Evolutionary conservation across 306 rosid species (phyloP).

Genomic region (Fragaria ananassa): DNA sequence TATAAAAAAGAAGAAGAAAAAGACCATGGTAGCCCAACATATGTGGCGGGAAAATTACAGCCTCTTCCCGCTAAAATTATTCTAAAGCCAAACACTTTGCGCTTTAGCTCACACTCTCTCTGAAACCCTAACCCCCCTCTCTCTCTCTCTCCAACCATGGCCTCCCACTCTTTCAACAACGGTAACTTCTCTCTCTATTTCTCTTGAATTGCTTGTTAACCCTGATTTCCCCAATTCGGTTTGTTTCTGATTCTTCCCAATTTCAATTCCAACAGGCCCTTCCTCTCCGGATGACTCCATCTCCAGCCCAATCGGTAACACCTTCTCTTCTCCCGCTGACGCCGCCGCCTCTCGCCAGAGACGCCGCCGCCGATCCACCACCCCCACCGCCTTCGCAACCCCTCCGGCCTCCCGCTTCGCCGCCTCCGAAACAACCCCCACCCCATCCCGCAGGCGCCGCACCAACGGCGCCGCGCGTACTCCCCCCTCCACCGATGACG

Average conservation of each 20-base stretch:
- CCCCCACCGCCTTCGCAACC: constrained; percentile 54
- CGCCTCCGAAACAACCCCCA: constrained; percentile 64
- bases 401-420: constrained; percentile 58
- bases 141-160: constrained; percentile 42
- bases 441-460: constrained; percentile 48
- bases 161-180: constrained; percentile 72
- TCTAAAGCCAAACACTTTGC: not conserved
- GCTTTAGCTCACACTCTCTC: not conserved
- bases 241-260: not conserved
- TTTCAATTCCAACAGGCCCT: constrained; percentile 46
- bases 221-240: not conserved
- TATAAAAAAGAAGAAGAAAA: not conserved
- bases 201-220: not conserved
- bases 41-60: constrained; percentile 13
- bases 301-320: constrained; percentile 85
- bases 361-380: constrained; percentile 49
- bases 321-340: constrained; percentile 61
- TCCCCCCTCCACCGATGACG: constrained; percentile 72
- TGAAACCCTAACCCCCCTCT: not conserved
- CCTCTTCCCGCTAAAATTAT: constrained; percentile 40
- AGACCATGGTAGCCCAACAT: not conserved
- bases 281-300: constrained; percentile 79
- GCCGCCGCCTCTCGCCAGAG: constrained; percentile 31
- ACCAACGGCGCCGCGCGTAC: constrained; percentile 39
- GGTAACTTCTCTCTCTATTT: constrained; percentile 33